A percentile compares a stretch with the other conserved stretches of the same genome.
phyloP scores from a whole-genome alignment of 768 basidiomycete genomes.

The Psilocybe cyanescens region DNA sequence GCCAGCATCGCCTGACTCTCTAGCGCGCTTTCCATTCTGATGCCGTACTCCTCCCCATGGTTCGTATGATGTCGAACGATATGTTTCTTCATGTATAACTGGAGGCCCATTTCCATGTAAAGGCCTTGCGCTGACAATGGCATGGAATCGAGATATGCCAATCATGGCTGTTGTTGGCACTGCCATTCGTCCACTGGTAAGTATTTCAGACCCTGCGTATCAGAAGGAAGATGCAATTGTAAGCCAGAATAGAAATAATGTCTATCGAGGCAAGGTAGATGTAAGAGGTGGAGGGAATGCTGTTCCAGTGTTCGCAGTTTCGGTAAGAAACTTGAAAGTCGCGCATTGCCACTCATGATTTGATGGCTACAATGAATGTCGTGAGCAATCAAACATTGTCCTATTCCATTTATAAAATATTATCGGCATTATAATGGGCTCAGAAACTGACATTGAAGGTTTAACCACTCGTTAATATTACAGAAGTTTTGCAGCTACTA shows the following conservation, averaged over 20 bases:
- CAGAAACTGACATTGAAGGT: too few relatives aligned
- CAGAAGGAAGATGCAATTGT: not conserved
- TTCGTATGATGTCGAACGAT: constrained; percentile 19
- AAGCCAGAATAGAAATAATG: not conserved
- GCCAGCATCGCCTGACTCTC: constrained; percentile 20
- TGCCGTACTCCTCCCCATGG: constrained; percentile 18
- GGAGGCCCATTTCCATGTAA: constrained; percentile 28
- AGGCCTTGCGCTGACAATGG: constrained; percentile 35
- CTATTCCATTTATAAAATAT: not conserved
- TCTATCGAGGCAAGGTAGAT: not conserved
- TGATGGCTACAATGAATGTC: not conserved
- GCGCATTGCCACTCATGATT: constrained; percentile 2
- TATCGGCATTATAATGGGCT: not conserved
- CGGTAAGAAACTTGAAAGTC: not conserved
- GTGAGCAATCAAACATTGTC: not conserved
- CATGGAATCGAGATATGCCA: constrained; percentile 34
- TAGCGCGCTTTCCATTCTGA: constrained; percentile 22
- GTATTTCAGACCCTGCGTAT: not conserved
- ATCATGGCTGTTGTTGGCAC: not conserved
- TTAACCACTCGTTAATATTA: not conserved
- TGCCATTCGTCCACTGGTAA: not conserved
- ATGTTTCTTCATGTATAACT: constrained; percentile 18
- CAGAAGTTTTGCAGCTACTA: not conserved
- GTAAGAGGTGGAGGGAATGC: not conserved
- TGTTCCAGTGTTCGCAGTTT: not conserved